Conservation (phyloP, 371 early-diverging fungal genomes). For the Apophysomyces ossiformis region DNA sequence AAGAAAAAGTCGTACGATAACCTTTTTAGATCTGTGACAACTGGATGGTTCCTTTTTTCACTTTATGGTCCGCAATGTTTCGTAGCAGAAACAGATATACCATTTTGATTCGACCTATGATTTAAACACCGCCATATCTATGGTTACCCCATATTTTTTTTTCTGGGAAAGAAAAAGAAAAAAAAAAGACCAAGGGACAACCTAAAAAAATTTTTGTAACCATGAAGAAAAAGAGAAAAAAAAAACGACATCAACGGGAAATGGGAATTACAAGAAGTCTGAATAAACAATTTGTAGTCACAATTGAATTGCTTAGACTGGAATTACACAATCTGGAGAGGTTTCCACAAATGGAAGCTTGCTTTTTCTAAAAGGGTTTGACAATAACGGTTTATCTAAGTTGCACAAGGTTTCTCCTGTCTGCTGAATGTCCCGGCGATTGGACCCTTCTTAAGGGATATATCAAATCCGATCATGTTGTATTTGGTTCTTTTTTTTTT, state of each 20-base stretch:
- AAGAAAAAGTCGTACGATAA: constrained; percentile 9
- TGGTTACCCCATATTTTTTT: constrained; percentile 10
- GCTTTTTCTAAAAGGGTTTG: constrained; percentile 4
- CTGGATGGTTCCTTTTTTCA: not conserved
- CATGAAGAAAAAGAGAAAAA: too few species aligned
- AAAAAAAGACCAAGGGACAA: too few species aligned
- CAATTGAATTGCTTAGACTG: not conserved
- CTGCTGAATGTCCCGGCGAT: not conserved
- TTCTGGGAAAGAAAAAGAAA: not conserved
- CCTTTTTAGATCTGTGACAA: constrained; percentile 1
- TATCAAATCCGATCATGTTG: not conserved
- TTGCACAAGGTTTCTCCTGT: constrained; percentile 7
- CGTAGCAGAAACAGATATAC: not conserved
- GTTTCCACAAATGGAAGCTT: constrained; percentile 3
- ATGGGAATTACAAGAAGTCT: too few species aligned
- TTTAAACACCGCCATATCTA: not conserved
- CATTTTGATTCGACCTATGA: not conserved
- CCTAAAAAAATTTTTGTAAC: not conserved
- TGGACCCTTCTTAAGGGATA: not conserved
- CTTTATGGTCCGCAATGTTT: not conserved
- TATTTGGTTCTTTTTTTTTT: not conserved
- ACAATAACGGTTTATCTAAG: constrained; percentile 8
- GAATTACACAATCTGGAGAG: not conserved
- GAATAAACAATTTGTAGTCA: not conserved
- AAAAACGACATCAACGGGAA: too few species aligned